Conservation (phyloP, 257 asterid species). For the Capsicum rhomboideum region DNA sequence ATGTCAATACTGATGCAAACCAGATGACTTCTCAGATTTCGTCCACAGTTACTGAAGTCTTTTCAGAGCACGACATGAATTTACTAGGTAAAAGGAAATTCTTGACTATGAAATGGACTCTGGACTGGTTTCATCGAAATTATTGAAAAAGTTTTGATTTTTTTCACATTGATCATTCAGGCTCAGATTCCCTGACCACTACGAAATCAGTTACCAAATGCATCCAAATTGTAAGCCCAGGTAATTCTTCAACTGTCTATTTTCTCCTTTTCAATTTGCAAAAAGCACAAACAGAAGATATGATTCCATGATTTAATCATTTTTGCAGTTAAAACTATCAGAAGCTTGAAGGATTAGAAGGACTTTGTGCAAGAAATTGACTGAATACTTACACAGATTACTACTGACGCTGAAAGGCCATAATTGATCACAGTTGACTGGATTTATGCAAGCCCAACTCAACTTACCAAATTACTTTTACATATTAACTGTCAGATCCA, state of each 20-base stretch:
- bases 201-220: constrained; percentile 66
- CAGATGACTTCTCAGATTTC: constrained; percentile 40
- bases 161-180: constrained; percentile 21
- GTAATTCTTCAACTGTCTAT: constrained; percentile 26
- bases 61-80: constrained; percentile 35
- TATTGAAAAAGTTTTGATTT: background rate
- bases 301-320: background rate
- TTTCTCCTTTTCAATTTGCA: background rate
- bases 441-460: background rate
- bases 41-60: constrained; percentile 42
- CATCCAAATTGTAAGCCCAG: constrained; percentile 69
- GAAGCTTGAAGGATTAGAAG: constrained; percentile 4
- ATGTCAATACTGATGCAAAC: constrained; percentile 21
- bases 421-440: background rate
- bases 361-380: background rate
- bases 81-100: constrained; percentile 35
- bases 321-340: background rate
- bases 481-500: background rate
- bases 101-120: background rate
- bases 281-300: background rate
- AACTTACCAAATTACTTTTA: background rate
- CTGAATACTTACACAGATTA: background rate
- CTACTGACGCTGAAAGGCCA: background rate
- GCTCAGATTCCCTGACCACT: constrained; percentile 55
- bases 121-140: background rate